These are phyloP conservation scores for Saturnispora quitensis DNA, from an alignment of 805 yeast species.

Conservation along the genomic window DNA sequence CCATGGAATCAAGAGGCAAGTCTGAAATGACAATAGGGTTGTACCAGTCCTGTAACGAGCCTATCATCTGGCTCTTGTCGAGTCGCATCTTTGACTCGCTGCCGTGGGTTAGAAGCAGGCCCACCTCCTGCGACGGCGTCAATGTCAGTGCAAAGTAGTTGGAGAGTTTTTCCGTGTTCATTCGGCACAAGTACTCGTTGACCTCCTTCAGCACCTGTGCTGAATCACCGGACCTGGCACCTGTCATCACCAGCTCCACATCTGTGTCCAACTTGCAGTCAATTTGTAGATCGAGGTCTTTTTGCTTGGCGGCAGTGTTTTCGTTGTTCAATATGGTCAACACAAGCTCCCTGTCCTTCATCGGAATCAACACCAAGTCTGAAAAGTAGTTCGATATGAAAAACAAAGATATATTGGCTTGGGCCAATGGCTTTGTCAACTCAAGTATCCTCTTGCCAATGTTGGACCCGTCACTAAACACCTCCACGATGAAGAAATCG, in stretches of 20 bases:
- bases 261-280: constrained; percentile 35
- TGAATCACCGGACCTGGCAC: constrained; percentile 46
- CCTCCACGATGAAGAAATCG: constrained; percentile 44
- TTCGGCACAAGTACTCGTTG: constrained; percentile 27
- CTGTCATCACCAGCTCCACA: constrained; percentile 42
- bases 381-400: constrained; percentile 56
- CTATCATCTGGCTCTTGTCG: constrained; percentile 35
- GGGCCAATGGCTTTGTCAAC: constrained; percentile 49
- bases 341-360: constrained; percentile 34
- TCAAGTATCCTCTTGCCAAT: constrained; percentile 47
- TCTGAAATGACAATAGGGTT: constrained; percentile 44
- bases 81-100: constrained; percentile 33
- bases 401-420: constrained; percentile 47
- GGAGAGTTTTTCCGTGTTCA: constrained; percentile 22
- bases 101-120: constrained; percentile 36
- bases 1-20: constrained; percentile 51
- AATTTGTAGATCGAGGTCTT: constrained; percentile 13
- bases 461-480: constrained; percentile 50
- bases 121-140: constrained; percentile 42
- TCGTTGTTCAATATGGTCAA: constrained; percentile 28
- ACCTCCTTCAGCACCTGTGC: constrained; percentile 34
- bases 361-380: constrained; percentile 55
- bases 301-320: background rate
- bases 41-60: constrained; percentile 47
- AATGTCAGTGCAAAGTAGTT: constrained; percentile 44